Percentiles rank a stretch among this genome's conserved stretches.
Evolutionary conservation across 202 grass and related monocot genomes (phyloP).

Genomic region (Panicum hallii): DNA sequence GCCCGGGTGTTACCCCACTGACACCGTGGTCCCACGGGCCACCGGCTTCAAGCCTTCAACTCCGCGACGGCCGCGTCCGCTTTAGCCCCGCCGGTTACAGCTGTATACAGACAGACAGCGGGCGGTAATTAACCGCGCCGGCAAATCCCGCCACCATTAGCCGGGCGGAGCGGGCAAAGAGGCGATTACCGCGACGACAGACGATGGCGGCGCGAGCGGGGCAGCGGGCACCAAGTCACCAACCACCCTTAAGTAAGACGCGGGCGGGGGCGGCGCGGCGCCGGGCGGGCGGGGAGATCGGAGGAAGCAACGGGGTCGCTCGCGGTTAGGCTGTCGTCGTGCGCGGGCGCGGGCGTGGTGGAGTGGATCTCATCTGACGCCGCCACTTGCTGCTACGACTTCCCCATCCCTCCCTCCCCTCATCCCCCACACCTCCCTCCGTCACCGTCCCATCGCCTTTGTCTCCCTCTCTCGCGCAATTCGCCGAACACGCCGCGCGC

Average conservation of each 20-base stretch:
- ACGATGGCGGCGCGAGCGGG: slow-evolving; percentile 38
- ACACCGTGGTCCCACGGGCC: not conserved
- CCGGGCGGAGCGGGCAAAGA: not conserved
- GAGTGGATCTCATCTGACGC: slow-evolving; percentile 58
- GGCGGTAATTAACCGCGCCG: slow-evolving; percentile 37
- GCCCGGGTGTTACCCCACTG: not conserved
- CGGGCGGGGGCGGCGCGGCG: slow-evolving; percentile 15
- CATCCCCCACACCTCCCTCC: not conserved
- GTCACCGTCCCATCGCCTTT: not conserved
- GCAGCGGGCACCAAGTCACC: not conserved
- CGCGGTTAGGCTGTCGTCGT: slow-evolving; percentile 51
- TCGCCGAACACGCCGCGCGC: slow-evolving; percentile 36
- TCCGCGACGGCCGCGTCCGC: not conserved
- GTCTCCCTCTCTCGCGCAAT: slow-evolving; percentile 23
- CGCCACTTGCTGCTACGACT: slow-evolving; percentile 52
- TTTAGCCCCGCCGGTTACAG: slow-evolving; percentile 29
- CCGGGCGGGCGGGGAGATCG: not conserved
- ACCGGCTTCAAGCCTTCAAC: not conserved
- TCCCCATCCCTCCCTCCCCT: slow-evolving; percentile 10
- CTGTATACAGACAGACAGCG: slow-evolving; percentile 30
- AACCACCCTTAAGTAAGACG: slow-evolving; percentile 57
- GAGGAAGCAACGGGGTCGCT: slow-evolving; percentile 33
- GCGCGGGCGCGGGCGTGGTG: slow-evolving; percentile 39
- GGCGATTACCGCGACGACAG: slow-evolving; percentile 36
- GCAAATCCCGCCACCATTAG: slow-evolving; percentile 18